Evolutionary conservation across 73 alveolate genomes (phyloP).

Genomic region (Paramecium sexaurelia): DNA sequence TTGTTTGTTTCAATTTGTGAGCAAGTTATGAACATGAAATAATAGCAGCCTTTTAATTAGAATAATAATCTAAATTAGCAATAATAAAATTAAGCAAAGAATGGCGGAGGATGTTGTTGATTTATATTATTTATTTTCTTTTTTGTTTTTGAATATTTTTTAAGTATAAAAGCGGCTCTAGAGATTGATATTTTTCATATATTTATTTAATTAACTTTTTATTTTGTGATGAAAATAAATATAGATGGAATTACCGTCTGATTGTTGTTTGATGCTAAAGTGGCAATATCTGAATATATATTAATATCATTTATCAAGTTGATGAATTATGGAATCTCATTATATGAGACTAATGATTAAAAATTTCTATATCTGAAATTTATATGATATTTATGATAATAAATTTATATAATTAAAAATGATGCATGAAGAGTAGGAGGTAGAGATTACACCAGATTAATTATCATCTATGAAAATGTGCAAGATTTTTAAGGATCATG

Average conservation of each 20-base stretch:
- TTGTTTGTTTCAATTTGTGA: not conserved
- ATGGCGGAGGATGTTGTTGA: constrained; percentile 9
- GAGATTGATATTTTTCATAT: not conserved
- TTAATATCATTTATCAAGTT: not conserved
- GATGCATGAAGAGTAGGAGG: not conserved
- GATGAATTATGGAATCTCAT: not conserved
- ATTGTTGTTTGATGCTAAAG: not conserved
- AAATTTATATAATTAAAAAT: not conserved
- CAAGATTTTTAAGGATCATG: not conserved
- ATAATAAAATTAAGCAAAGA: not conserved
- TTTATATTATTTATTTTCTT: not conserved
- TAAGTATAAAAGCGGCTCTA: not conserved
- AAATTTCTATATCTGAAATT: not conserved
- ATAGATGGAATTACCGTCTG: constrained; percentile 44
- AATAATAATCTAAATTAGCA: not conserved
- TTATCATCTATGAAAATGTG: not conserved
- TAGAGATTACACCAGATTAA: not conserved
- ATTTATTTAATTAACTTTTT: not conserved
- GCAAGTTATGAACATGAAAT: not conserved
- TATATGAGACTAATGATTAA: constrained; percentile 20
- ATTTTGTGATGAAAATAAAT: not conserved
- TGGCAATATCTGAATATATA: constrained; percentile 4
- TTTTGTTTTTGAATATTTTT: not conserved
- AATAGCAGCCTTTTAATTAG: not conserved
- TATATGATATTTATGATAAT: not conserved